Evolutionary conservation across 768 basidiomycete species (phyloP), one percentile per base, ranked within the genome.

Genomic region (Mycena latifolia): DNA sequence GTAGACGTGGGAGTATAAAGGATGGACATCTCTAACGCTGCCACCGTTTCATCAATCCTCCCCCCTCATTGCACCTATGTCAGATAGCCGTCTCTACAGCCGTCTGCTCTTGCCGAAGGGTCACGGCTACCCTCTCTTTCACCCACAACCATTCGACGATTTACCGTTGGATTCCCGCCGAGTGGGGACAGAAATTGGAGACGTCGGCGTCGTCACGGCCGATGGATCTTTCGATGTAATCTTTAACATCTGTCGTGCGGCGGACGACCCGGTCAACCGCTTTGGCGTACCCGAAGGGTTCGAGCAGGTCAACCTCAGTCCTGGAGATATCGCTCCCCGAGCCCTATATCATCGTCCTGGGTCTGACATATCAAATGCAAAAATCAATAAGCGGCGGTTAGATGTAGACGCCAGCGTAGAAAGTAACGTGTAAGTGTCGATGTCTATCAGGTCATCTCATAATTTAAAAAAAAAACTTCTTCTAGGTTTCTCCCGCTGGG

Each of bases 161-260:
- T 18, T 50, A 20, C 59, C 47, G 1, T 7, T 41, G 20, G 48
- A 51, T 43, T 39, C 47, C 20, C 33, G 47, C 5, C 48, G 27
- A 0, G 12, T 27, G 1, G 59, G 59, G 11, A 51, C 47, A 10
- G 43, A 51, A 7, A 61, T 71, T 37, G 69, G 69, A 22, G 66
- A 71, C 33, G 66, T 71, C 1, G 69, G 69, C 2, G 18, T 45
- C 24, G 52, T 68, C 5, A 65, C 61, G 15, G 20, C 57, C 5
- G 67, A 71, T 54, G 69, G 66, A 9, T 25, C 54, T n/a, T 71
- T 71, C 41, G 63, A 60, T 25, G 22, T 28, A n/a, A 45, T 71
- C 25, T 71, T 68, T 50, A 71, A 71, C 48, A 61, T 68, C 33
- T 62, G 61, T 52, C 28, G 47, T 35, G 2, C 66, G 12, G 41